Evolutionary conservation across 305 asterid genomes (phyloP), one percentile per base, ranked within the genome.

Genomic region (Stenogyne calaminthoides): DNA sequence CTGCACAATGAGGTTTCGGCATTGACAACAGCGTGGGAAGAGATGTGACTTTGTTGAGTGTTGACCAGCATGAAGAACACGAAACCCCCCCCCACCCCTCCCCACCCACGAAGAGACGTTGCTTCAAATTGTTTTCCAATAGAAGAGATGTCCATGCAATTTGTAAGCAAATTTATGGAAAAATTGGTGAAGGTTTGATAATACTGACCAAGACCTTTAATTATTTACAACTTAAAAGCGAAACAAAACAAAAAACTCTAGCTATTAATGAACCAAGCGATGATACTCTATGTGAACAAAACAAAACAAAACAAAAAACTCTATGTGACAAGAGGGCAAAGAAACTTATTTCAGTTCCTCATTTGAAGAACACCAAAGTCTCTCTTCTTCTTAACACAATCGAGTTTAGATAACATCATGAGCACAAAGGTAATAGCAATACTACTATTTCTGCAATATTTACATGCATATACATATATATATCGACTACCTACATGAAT

Each of bases 361-460:
- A 52, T 52, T 55, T 10, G 34, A 10, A 22, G 61, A 55, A 20
- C 18, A 6, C 64, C 39, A 57, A 52, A 57, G 34, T 7, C 61
- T 56, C n/a, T 56, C 62, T 22, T 22, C 34, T 14, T 46, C 52
- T 46, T 1, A 49, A 16, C 56, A 12, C n/a, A 20, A 27, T 6
- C 64, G 19, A 25, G 7, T 47, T 27, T 8, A 18, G 8, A 39
- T 40, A 64, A 18, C 62, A 64, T 57, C 19, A 76, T 76, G 80
- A 70, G 72, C 40, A 37, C 52, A 54, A 76, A 70, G 80, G 80
- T 76, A 70, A 29, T 27, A 22, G 80, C 70, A 63, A 29, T 47
- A 22, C 1, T 60, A 36, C 32, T 37, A 34, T 62, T 16, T 37
- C 42, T 58, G 4, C 37, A 10, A 22, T 56, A 4, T 22, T 10